Conservation (phyloP, 2,329 filamentous ascomycete genomes). For the Botryotinia calthae region DNA sequence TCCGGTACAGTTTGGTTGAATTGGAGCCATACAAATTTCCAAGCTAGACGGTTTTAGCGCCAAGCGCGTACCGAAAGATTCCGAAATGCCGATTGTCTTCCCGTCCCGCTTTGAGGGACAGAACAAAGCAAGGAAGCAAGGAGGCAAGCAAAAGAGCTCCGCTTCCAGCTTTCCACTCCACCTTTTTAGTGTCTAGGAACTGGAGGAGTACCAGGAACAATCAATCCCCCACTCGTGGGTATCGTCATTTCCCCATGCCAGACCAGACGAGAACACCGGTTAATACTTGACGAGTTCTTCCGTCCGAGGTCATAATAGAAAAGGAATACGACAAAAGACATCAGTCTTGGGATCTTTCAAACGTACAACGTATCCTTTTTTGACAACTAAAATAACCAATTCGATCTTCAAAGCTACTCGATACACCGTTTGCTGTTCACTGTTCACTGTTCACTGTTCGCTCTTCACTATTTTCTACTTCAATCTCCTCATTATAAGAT, state of each 20-base stretch:
- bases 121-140: neutral
- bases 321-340: neutral
- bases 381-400: neutral
- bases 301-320: conserved; percentile 14
- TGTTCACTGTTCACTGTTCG: neutral
- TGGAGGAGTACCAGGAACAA: neutral
- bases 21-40: conserved; percentile 17
- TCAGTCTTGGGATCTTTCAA: neutral
- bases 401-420: neutral
- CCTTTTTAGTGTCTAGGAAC: neutral
- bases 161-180: conserved; percentile 12
- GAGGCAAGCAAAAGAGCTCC: neutral
- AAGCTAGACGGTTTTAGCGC: conserved; percentile 21
- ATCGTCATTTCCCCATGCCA: conserved; percentile 19
- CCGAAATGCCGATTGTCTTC: conserved; percentile 1
- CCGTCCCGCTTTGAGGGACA: neutral
- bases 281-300: conserved; percentile 4
- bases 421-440: neutral
- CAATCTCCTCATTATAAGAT: neutral
- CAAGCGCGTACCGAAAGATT: conserved; percentile 10
- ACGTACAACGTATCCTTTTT: neutral
- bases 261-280: conserved; percentile 11
- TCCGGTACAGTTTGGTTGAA: neutral
- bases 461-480: neutral
- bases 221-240: neutral